These are phyloP conservation scores for Cyberlindnera subsufficiens DNA, from an alignment of 805 yeast species.

Conservation along the genomic window DNA sequence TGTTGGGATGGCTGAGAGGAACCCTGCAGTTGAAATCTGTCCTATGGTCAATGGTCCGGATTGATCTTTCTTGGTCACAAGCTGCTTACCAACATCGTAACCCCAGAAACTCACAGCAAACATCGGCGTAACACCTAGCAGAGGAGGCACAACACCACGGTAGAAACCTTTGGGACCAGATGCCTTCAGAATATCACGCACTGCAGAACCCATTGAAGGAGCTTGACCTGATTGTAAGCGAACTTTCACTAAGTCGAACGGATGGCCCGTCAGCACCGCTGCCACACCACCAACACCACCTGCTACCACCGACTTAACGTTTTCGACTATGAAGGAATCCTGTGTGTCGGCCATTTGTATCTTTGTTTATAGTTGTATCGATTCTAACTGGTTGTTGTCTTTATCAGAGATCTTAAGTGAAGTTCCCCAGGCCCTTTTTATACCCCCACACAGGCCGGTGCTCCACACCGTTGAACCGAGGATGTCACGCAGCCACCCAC, in stretches of 20 bases:
- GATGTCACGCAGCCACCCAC: constrained; percentile 1
- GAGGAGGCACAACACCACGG: constrained; percentile 91
- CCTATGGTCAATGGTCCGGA: constrained; percentile 46
- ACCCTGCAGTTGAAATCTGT: constrained; percentile 88
- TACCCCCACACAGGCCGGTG: neutral
- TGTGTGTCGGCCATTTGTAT: constrained; percentile 10
- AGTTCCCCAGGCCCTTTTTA: neutral
- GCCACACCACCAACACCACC: constrained; percentile 98
- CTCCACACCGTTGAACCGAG: constrained; percentile 7
- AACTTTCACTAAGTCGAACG: constrained; percentile 90
- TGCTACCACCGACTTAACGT: constrained; percentile 78
- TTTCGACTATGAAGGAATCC: constrained; percentile 45
- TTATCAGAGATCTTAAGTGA: too few species aligned
- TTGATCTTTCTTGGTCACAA: constrained; percentile 42
- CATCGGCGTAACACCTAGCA: constrained; percentile 97
- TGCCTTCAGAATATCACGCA: constrained; percentile 58
- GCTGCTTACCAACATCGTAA: constrained; percentile 82
- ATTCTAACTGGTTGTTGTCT: too few species aligned
- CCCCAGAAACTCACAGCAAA: constrained; percentile 99
- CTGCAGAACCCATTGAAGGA: constrained; percentile 58
- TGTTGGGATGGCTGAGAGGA: constrained; percentile 90
- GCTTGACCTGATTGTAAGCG: constrained; percentile 76
- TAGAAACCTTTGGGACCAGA: constrained; percentile 81
- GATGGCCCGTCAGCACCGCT: constrained; percentile 94
- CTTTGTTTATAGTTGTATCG: neutral